Percentiles rank a stretch among this genome's conserved stretches.
Conservation (phyloP, 2,329 filamentous ascomycete genomes). For the Diaporthe amygdali region DNA sequence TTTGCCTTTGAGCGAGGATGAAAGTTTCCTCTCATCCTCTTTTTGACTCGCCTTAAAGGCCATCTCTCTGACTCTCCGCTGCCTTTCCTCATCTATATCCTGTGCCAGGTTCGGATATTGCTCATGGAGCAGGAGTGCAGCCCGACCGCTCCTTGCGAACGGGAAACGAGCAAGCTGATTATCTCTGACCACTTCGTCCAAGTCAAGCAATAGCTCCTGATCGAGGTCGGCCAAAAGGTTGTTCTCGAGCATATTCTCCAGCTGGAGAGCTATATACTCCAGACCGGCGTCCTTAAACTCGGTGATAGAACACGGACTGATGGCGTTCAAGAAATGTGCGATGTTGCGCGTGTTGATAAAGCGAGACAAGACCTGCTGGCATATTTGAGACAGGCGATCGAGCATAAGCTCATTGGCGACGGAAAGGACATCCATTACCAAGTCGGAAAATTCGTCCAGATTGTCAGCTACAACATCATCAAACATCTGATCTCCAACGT, state of each 20-base stretch:
- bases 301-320: constrained; percentile 81
- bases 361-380: constrained; percentile 81
- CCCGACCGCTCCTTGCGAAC: constrained; percentile 76
- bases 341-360: constrained; percentile 90
- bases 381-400: constrained; percentile 86
- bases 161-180: constrained; percentile 83
- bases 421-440: constrained; percentile 89
- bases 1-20: constrained; percentile 64
- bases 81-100: constrained; percentile 72
- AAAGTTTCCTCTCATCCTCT: constrained; percentile 68
- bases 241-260: constrained; percentile 92
- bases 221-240: constrained; percentile 86
- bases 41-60: constrained; percentile 67
- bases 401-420: constrained; percentile 96
- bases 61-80: constrained; percentile 77
- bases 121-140: constrained; percentile 70
- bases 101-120: constrained; percentile 66
- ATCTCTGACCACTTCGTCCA: constrained; percentile 79
- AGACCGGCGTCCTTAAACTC: constrained; percentile 88
- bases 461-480: constrained; percentile 73
- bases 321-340: constrained; percentile 81
- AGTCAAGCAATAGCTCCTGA: constrained; percentile 77
- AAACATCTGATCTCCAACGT: constrained; percentile 81
- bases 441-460: constrained; percentile 83
- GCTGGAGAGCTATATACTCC: constrained; percentile 89